Base-by-base conservation (phyloP, 140 eudicot genomes). In the Anethum foeniculum region DNA sequence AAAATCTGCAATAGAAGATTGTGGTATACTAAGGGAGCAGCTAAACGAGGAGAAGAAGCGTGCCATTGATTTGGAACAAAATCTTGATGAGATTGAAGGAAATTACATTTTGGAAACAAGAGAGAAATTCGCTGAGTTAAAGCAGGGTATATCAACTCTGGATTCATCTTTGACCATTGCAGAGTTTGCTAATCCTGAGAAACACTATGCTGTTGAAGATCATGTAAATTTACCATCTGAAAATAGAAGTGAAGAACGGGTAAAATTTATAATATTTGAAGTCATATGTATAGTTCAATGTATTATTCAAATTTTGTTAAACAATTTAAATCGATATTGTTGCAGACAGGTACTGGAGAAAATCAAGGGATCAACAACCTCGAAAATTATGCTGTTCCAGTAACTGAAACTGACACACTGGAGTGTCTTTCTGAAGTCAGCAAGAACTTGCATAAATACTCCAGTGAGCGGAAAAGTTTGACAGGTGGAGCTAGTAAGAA, bases 331-430 rank as follows among this genome's bases (percentile, higher is more conserved):
- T 79, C 51, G 56, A 52, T 80, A 62, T 85, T 78, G 87, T 85
- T 92, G 89, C 92, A 90, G 97, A 80, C 89, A 67, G 89, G 91
- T 84, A 85, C 60, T 18, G 69, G 77, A 74, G 83, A 25, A 79
- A 80, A 41, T 41, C 81, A 80, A 80, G 76, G 41, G 71, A 30
- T 51, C 80, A 73, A 71, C 67, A 80, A 83, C 69, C 46, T 65
- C 79, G 78, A 43, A n/a, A 65, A 51, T 11, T 38, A 51, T 79
- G 49, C 58, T 80, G 76, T 39, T 71, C 85, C 80, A 54, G 79
- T 36, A 48, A 75, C 18, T 46, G 54, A 60, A 52, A 4, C 27
- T 8, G 79, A 80, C 62, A 47, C 7, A 64, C 21, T 51, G 34
- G 79, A 38, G 1, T 39, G 44, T 71, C 67, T 54, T 68, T 27